Base-by-base conservation (phyloP, 2,329 filamentous ascomycete species). In the Arthrobotrys sinensis region DNA sequence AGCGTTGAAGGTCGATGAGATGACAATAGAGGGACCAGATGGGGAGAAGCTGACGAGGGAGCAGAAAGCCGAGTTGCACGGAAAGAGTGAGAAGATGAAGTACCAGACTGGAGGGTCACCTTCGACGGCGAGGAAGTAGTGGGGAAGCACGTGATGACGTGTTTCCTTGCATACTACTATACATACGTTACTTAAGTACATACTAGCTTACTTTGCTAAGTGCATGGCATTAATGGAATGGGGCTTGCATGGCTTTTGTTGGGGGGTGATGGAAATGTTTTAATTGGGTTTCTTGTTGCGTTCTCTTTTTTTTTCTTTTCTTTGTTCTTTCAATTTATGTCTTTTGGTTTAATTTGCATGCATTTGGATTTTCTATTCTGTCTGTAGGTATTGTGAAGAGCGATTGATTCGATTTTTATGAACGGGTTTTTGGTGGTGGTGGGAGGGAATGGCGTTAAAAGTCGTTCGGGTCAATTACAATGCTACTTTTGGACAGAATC, bases 61-160 rank as follows among this genome's bases (percentile, higher is more conserved):
- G 34, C 45, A 65, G 46, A 80, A 78, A 63, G 55, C 52, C 28
- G 78, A 67, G 50, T 57, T 71, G 77, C 70, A 80, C 24, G 55
- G 57, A 45, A 63, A 72, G 48, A 46, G 52, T 19, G 67, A 77
- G 73, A 77, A 68, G 78, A 78, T 76, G 70, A 75, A 80, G 73
- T 73, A 80, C 34, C 66, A 78, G 72, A 80, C 72, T 32, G 71
- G 60, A 12, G 48, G 52, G 50, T 48, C 52, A 34, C 64, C 66
- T 14, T 32, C 48, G 40, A 64, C 55, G 5, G 32, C 67, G 46
- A 53, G 68, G 55, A 72, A 65, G 36, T 72, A 46, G 16, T 2
- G 24, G 1, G 38, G 21, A 21, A n/a, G 52, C 40, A 21, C 34
- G 21, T 48, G 43, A 19, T 32, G n/a, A 52, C 36, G 50, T 65